phyloP scores from a whole-genome alignment of 1,284 basidiomycete species.

The Flammula alnicola region DNA sequence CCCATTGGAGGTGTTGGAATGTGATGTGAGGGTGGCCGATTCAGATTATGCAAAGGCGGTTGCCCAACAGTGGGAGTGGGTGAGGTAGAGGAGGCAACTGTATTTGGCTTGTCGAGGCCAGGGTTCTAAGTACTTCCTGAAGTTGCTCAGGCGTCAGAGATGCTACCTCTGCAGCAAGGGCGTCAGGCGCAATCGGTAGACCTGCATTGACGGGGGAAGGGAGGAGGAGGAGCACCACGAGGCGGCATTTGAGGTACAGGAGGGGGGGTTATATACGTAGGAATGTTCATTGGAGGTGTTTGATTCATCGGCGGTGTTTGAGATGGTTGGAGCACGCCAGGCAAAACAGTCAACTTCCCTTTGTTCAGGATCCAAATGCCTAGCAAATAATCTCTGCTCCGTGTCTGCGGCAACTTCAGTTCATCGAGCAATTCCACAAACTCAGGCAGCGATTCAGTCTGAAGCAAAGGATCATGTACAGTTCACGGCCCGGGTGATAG shows the following conservation, averaged over 20 bases:
- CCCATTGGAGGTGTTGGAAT: slow-evolving; percentile 23
- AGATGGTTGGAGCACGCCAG: slow-evolving; percentile 13
- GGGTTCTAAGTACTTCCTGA: slow-evolving; percentile 54
- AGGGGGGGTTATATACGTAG: slow-evolving; percentile 18
- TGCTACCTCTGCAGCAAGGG: slow-evolving; percentile 54
- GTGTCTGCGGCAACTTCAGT: slow-evolving; percentile 67
- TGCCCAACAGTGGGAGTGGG: slow-evolving; percentile 20
- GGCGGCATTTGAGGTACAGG: slow-evolving; percentile 18
- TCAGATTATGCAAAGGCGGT: slow-evolving; percentile 16
- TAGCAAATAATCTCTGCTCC: slow-evolving; percentile 71
- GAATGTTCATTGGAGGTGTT: slow-evolving; percentile 16
- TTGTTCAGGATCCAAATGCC: slow-evolving; percentile 85
- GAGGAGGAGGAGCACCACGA: too few relatives aligned
- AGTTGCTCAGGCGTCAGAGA: slow-evolving; percentile 67
- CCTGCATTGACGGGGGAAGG: slow-evolving; percentile 20
- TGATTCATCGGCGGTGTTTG: slow-evolving; percentile 12
- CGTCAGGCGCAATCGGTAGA: slow-evolving; percentile 22
- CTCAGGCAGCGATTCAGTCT: slow-evolving; percentile 76
- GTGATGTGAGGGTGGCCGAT: slow-evolving; percentile 23
- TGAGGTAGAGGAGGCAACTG: slow-evolving; percentile 25
- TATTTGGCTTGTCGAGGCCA: slow-evolving; percentile 33
- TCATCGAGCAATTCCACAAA: slow-evolving; percentile 86
- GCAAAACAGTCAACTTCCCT: slow-evolving; percentile 61
- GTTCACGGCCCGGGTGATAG: slow-evolving; percentile 78
- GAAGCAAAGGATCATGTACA: slow-evolving; percentile 87